A percentile compares a stretch with the other conserved stretches of the same genome.
phyloP scores from a whole-genome alignment of 768 basidiomycete species.

The Punctularia strigosozonata region DNA sequence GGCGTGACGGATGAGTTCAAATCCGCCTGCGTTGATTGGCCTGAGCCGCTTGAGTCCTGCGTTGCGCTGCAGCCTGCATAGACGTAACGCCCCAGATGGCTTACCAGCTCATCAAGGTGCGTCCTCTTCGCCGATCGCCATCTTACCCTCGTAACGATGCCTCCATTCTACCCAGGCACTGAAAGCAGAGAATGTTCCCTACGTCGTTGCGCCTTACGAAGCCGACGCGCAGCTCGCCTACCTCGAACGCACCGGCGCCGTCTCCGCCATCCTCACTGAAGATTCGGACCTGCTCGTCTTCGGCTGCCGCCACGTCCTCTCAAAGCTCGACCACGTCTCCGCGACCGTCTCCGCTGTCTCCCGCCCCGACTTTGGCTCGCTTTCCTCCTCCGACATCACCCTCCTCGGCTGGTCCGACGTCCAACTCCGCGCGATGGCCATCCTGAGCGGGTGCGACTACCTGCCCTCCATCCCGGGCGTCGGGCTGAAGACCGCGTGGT shows the following conservation, averaged over 20 bases:
- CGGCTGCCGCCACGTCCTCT: conserved; percentile 87
- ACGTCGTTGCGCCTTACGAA: conserved; percentile 96
- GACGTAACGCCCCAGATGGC: conserved; percentile 98
- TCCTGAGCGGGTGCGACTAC: conserved; percentile 89
- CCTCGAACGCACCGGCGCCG: conserved; percentile 70
- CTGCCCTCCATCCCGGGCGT: conserved; percentile 83
- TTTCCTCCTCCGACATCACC: conserved; percentile 48
- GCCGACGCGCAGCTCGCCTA: conserved; percentile 95
- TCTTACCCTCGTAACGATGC: conserved; percentile 4
- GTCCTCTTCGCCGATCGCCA: conserved; percentile 7
- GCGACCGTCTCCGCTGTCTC: conserved; percentile 57
- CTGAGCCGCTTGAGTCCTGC: too few relatives aligned
- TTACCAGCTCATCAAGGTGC: conserved; percentile 90
- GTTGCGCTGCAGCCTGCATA: too few relatives aligned
- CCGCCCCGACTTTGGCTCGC: conserved; percentile 53
- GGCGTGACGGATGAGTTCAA: too few relatives aligned
- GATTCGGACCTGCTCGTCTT: conserved; percentile 97
- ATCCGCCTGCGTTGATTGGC: too few relatives aligned
- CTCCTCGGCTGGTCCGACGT: conserved; percentile 82
- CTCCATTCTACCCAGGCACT: conserved; percentile 83
- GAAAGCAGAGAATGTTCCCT: conserved; percentile 64
- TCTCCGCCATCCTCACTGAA: conserved; percentile 91
- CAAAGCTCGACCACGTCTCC: conserved; percentile 73
- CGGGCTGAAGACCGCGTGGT: conserved; percentile 88
- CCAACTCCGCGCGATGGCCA: conserved; percentile 90